Base-by-base conservation (phyloP, 768 basidiomycete species). In the Pleurotus salmoneostramineus region DNA sequence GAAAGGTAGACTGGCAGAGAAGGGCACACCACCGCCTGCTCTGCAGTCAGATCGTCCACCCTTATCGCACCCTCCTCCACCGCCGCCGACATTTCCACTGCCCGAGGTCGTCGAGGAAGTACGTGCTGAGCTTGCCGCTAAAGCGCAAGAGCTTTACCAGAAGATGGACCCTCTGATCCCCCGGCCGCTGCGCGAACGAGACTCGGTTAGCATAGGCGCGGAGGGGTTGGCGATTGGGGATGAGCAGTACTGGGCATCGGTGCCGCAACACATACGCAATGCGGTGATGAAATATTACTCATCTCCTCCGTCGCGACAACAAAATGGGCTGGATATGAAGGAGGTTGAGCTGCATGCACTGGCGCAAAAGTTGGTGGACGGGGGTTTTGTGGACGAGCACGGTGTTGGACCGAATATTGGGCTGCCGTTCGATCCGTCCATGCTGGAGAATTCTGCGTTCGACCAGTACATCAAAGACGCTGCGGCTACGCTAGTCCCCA, bases 391-490 rank as follows among this genome's bases (percentile, higher is more conserved):
- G 21, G 37, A 55, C 3, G 52, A 55, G 32, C 12, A 42, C 10
- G 6, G 10, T 11, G 6, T 17, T 6, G 35, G 35, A 15, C 52
- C 40, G 8, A 55, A 55, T 3, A 42, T 31, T 27, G 52, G 52
- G 5, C 40, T 55, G 37, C 52, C 52, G 4, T 55, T 55, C 27
- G 52, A 55, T 33, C 52, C 52, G 3, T 52, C 50, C 7, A 32
- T 55, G 52, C 34, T 55, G 10, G 52, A 55, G 27, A 40, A 55
- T 2, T 54, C 37, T 6, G 51, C 33, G 14, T 40, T 27, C 51
- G 7, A 43, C 40, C 37, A 55, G 52, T 55, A 55, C 31, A 42
- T 55, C 14, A 55, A 55, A 27, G 52, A 55, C 40, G 52, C 52
- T 6, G 52, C 52, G 52, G 52, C 52, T 0, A 55, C 52, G 5